Percentiles rank a stretch among this genome's conserved stretches.
phyloP scores from a whole-genome alignment of 1,139 yeast species.

The Hemisphaericaspora xylofermentans region DNA sequence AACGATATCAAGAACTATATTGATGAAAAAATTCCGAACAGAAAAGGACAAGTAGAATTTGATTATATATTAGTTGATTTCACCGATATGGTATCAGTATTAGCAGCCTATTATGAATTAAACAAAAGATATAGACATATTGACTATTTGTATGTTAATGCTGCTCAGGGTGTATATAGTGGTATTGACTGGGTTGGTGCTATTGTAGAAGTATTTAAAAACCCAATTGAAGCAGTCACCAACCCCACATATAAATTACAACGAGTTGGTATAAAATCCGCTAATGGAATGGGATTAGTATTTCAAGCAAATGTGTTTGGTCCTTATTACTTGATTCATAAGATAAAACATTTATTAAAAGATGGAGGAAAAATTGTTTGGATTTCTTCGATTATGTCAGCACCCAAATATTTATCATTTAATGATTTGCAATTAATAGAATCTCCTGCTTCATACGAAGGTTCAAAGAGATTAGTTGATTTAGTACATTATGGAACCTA shows the following conservation, averaged over 20 bases:
- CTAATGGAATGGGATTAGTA: slow-evolving; percentile 77
- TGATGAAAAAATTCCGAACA: slow-evolving; percentile 27
- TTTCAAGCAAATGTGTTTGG: slow-evolving; percentile 96
- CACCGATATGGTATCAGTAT: slow-evolving; percentile 83
- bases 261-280: slow-evolving; percentile 66
- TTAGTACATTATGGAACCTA: slow-evolving; percentile 74
- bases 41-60: slow-evolving; percentile 65
- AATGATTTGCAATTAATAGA: slow-evolving; percentile 71
- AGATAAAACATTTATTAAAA: slow-evolving; percentile 50
- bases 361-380: slow-evolving; percentile 70
- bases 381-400: slow-evolving; percentile 82
- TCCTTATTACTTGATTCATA: slow-evolving; percentile 79
- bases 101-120: slow-evolving; percentile 72
- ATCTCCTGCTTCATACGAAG: slow-evolving; percentile 77
- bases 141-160: slow-evolving; percentile 80
- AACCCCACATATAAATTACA: slow-evolving; percentile 84
- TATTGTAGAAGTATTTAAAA: slow-evolving; percentile 54
- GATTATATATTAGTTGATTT: slow-evolving; percentile 88
- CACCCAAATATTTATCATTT: slow-evolving; percentile 65
- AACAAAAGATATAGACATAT: slow-evolving; percentile 59
- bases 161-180: slow-evolving; percentile 83
- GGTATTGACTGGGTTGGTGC: slow-evolving; percentile 90
- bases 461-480: slow-evolving; percentile 87
- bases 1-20: slow-evolving; percentile 55
- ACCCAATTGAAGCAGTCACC: slow-evolving; percentile 80